Conservation (phyloP, 2,329 filamentous ascomycete genomes). For the Sporothrix humicola region DNA sequence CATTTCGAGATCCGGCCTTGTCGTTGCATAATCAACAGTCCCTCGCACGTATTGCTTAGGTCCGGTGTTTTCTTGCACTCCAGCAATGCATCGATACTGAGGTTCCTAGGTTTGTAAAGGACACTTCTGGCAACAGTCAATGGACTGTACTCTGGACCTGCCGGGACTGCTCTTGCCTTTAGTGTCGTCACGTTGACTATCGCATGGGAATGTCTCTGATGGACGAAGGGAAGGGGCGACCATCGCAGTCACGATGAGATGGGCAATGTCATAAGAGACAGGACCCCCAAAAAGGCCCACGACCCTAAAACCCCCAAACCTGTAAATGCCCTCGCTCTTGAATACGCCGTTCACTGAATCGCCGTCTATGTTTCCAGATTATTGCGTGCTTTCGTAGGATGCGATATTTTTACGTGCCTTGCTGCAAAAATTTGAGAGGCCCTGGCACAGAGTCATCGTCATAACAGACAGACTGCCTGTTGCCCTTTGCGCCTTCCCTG, state of each 20-base stretch:
- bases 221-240: conserved; percentile 24
- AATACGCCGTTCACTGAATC: conserved; percentile 25
- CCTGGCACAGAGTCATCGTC: conserved; percentile 18
- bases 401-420: conserved; percentile 21
- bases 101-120: no score
- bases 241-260: neutral
- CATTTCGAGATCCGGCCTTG: neutral
- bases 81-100: no score
- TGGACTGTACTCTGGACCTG: no score
- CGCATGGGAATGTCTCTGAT: neutral
- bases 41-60: neutral
- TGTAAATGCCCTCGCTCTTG: neutral
- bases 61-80: neutral
- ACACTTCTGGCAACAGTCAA: no score
- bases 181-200: conserved; percentile 2
- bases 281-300: neutral
- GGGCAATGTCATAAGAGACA: neutral
- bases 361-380: neutral
- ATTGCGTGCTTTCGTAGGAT: conserved; percentile 16
- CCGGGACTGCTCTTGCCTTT: neutral
- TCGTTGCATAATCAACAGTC: neutral
- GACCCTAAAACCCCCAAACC: neutral
- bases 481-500: conserved; percentile 11
- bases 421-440: neutral
- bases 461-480: neutral